phyloP scores from a whole-genome alignment of 176 grass and related monocot genomes.

The Thalia dealbata region DNA sequence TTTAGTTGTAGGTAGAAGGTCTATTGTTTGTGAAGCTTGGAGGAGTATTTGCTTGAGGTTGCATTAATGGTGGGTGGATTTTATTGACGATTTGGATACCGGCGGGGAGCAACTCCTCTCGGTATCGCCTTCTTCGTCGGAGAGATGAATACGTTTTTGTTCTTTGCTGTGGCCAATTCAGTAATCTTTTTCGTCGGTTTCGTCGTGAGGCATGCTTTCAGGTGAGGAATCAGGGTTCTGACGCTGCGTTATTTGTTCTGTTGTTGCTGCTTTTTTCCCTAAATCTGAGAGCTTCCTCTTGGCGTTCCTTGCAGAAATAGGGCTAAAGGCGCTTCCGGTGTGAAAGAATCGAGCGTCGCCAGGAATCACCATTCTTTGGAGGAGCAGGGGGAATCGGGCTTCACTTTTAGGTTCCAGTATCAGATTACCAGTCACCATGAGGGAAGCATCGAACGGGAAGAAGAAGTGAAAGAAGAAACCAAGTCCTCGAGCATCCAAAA shows the following conservation, averaged over 20 bases:
- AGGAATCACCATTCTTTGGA: neutral
- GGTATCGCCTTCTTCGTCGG: neutral
- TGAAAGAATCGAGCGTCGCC: neutral
- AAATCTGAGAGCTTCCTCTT: neutral
- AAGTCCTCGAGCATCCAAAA: conserved; percentile 40
- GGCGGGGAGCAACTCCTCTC: neutral
- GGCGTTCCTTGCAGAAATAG: neutral
- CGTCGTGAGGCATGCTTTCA: conserved; percentile 20
- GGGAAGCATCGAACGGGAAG: neutral
- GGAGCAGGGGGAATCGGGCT: conserved; percentile 7
- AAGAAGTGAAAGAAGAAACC: neutral
- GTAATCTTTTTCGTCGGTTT: conserved; percentile 28
- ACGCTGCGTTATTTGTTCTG: neutral
- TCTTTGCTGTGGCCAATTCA: conserved; percentile 18
- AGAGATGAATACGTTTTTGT: conserved; percentile 10
- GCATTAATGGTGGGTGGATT: neutral
- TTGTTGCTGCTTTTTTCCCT: neutral
- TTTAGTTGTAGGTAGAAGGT: neutral
- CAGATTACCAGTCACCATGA: conserved; percentile 24
- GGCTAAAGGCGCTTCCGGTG: neutral
- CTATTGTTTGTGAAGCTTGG: neutral
- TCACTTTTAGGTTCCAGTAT: conserved; percentile 60
- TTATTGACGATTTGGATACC: neutral
- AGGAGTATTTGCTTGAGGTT: neutral
- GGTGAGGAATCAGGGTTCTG: conserved; percentile 1